Evolutionary conservation across 108 stramenopile species (phyloP), one percentile per base, ranked within the genome.

Genomic region (Fragilariopsis cylindrus): DNA sequence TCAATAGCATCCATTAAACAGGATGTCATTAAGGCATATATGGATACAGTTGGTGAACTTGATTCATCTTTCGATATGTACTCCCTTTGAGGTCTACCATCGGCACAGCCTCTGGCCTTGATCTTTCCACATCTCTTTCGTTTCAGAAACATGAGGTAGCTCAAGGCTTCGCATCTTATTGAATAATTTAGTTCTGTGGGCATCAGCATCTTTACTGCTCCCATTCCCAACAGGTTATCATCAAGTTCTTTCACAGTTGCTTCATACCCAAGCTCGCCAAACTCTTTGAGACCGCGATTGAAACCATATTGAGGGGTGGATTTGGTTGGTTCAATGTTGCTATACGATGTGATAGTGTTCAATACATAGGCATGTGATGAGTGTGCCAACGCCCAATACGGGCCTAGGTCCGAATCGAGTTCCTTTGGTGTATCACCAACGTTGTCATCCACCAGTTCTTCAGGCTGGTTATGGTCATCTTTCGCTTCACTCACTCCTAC

Each of bases 1-100:
- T 87, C 79, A 3, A 72, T 48, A 1, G 86, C 81, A 60, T 84
- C 81, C 47, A 84, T 80, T 7, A 71, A 62, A 11, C 75, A 70
- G 6, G 83, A 76, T 13, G 79, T 18, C 7, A 87, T 46, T 12
- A 86, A 15, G 5, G 70, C n/a, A 39, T 81, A 77, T 8, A 47
- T 68, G 15, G 42, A 13, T n/a, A 64, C 42, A 39, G 63, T 64
- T 6, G 63, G 63, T 21, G 63, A 64, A 41, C 40, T 39, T 7
- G 63, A 43, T 44, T 41, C 67, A 9, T 69, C 44, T 69, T 72
- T 48, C 1, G 48, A 7, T 4, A 21, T 66, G 43, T 42, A 53
- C 18, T 6, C 4, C n/a, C 65, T 47, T 47, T 83, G 82, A 5
- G 3, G 2, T 16, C 77, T 63, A 1, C 82, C 82, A 47, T 83